Conservation (phyloP, 2,329 filamentous ascomycete species). For the Podosphaera fusca region DNA sequence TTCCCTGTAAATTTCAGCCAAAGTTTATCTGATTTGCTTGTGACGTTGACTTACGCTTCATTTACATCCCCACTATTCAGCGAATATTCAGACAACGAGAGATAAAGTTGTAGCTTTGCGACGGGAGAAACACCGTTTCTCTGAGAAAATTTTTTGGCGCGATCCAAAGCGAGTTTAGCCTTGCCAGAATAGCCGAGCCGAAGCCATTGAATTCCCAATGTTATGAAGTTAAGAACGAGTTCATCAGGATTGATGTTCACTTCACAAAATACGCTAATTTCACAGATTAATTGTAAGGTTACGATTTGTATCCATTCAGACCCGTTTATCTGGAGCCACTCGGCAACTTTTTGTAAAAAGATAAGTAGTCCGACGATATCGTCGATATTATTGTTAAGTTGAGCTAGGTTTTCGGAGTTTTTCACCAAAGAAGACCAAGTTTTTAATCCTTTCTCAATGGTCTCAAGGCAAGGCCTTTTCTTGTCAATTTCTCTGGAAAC, state of each 20-base stretch:
- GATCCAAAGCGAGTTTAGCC: conserved; percentile 31
- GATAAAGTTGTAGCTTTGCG: conserved; percentile 32
- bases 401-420: conserved; percentile 20
- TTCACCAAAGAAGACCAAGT: conserved; percentile 19
- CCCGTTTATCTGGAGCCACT: conserved; percentile 34
- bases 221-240: conserved; percentile 18
- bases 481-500: conserved; percentile 12
- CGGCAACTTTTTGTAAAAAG: conserved; percentile 28
- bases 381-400: conserved; percentile 23
- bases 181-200: conserved; percentile 36
- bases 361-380: conserved; percentile 24
- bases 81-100: conserved; percentile 54
- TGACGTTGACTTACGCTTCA: conserved; percentile 27
- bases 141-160: conserved; percentile 27
- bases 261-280: conserved; percentile 23
- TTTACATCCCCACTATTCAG: conserved; percentile 41
- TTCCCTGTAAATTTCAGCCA: conserved; percentile 10
- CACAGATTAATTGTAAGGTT: conserved; percentile 25
- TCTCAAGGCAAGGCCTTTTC: conserved; percentile 9
- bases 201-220: conserved; percentile 30
- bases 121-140: conserved; percentile 20
- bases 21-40: not conserved
- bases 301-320: conserved; percentile 25
- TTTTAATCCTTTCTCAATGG: conserved; percentile 8
- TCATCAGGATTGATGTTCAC: conserved; percentile 19